A percentile compares a stretch with the other conserved stretches of the same genome.
Conservation (phyloP, 306 rosid species). For the Urtica urens region DNA sequence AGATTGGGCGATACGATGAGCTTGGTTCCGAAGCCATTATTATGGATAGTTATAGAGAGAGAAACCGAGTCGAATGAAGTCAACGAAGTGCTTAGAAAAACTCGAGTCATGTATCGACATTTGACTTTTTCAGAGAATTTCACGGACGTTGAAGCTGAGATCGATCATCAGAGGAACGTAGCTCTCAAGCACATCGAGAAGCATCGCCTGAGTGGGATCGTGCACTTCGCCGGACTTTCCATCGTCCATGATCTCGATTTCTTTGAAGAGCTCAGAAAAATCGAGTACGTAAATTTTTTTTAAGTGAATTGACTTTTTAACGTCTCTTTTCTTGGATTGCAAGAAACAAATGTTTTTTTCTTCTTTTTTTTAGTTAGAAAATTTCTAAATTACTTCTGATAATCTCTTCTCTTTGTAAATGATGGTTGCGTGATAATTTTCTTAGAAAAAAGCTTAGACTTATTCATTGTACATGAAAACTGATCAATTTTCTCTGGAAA, state of each 20-base stretch:
- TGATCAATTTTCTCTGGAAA: too few species aligned
- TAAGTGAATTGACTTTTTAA: too few species aligned
- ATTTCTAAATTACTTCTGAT: too few species aligned
- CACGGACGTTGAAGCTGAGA: conserved; percentile 62
- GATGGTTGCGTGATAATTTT: too few species aligned
- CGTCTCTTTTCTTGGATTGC: too few species aligned
- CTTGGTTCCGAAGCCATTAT: conserved; percentile 62
- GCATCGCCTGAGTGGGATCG: conserved; percentile 74
- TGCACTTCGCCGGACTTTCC: conserved; percentile 82
- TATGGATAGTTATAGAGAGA: conserved; percentile 77
- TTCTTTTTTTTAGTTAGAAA: neutral
- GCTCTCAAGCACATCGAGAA: conserved; percentile 84
- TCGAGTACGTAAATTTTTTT: too few species aligned
- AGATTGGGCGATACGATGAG: conserved; percentile 59
- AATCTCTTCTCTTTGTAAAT: too few species aligned
- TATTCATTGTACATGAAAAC: too few species aligned
- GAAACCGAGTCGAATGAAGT: conserved; percentile 36
- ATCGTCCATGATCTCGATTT: conserved; percentile 78
- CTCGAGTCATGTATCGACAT: conserved; percentile 85
- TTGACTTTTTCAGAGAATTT: conserved; percentile 63
- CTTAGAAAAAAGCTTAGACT: too few species aligned
- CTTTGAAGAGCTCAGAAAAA: conserved; percentile 74
- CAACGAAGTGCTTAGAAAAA: conserved; percentile 49
- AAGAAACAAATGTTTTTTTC: too few species aligned
- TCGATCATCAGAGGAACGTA: conserved; percentile 74